These are phyloP conservation scores for Phytomonas sp. DNA, from an alignment of 208 protist genomes.

Conservation along the genomic window DNA sequence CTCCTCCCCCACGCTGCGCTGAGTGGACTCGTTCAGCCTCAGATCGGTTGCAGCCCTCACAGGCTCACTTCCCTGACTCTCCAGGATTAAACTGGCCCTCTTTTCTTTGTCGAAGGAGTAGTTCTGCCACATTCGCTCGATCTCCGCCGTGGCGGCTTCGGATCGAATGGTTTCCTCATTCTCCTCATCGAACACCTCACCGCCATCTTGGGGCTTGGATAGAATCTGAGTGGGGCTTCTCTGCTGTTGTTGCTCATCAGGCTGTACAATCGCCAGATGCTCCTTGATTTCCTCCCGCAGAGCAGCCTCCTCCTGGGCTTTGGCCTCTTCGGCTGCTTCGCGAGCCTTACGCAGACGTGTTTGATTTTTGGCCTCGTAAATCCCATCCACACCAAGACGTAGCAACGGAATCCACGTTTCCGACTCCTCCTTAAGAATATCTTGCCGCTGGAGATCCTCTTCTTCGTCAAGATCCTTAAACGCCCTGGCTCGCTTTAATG, in stretches of 20 bases:
- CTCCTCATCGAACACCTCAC: not conserved
- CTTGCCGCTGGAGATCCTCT: slow-evolving; percentile 19
- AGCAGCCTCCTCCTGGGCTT: slow-evolving; percentile 8
- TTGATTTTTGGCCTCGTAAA: slow-evolving; percentile 21
- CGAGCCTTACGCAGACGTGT: slow-evolving; percentile 12
- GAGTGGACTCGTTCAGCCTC: no score
- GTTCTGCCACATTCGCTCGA: not conserved
- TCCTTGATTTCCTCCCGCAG: slow-evolving; percentile 12
- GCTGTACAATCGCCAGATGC: not conserved
- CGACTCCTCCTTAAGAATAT: slow-evolving; percentile 34
- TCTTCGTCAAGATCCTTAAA: slow-evolving; percentile 18
- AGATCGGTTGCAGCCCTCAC: not conserved
- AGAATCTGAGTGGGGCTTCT: not conserved
- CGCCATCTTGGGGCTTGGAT: not conserved
- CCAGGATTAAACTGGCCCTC: not conserved
- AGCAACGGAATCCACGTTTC: slow-evolving; percentile 31
- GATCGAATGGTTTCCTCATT: not conserved
- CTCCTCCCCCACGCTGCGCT: not conserved
- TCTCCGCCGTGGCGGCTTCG: not conserved
- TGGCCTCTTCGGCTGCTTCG: slow-evolving; percentile 8
- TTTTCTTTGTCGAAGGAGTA: not conserved
- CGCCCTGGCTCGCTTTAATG: not conserved
- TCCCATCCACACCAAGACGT: slow-evolving; percentile 19
- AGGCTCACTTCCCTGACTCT: not conserved
- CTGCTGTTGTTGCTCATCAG: not conserved